Base-by-base conservation (phyloP, 2,329 filamentous ascomycete species). In the Metarhizium brunneum region DNA sequence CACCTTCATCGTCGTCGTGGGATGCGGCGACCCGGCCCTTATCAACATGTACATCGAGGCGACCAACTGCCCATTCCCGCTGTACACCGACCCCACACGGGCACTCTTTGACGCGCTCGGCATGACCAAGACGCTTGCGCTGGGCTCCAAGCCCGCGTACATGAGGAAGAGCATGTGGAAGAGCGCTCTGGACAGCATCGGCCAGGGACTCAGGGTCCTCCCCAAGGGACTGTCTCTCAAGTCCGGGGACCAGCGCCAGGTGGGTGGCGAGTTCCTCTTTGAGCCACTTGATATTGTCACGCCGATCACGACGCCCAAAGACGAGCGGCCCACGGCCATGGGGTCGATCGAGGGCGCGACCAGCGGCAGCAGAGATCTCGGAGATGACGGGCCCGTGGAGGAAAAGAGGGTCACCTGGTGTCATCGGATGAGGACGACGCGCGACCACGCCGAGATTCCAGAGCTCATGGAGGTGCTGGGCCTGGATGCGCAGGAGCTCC, bases 261-360 rank as follows among this genome's bases (percentile, higher is more conserved):
- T 88, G 2, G 87, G 88, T 29, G 88, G 88, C 11, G 88, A 92
- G 71, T 89, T 91, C 59, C 67, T 92, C n/a, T 90, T 90, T 60
- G 85, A 88, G 65, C 79, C 79, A 0, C 57, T 69, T 2, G 68
- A 74, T 3, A 57, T 79, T 47, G 68, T 69, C 52, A 74, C 74
- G 14, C 77, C 76, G 0, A 67, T 78, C 11, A 59, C 68, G n/a
- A 75, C 75, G 13, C 77, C 76, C 2, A 68, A 67, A 54, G 66
- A 69, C 18, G 71, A 71, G 57, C 64, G 63, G 52, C 59, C 60
- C 47, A 63, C 59, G 25, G 59, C 56, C 6, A 52, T 61, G 2
- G 58, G 58, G 10, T 57, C 62, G 13, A 56, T 64, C 1, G 65
- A 64, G 25, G 59, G 62, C 25, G 57, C 55, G 2, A 50, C 47